Evolutionary conservation across 345 rosid genomes (phyloP).

Genomic region (Salix udensis): DNA sequence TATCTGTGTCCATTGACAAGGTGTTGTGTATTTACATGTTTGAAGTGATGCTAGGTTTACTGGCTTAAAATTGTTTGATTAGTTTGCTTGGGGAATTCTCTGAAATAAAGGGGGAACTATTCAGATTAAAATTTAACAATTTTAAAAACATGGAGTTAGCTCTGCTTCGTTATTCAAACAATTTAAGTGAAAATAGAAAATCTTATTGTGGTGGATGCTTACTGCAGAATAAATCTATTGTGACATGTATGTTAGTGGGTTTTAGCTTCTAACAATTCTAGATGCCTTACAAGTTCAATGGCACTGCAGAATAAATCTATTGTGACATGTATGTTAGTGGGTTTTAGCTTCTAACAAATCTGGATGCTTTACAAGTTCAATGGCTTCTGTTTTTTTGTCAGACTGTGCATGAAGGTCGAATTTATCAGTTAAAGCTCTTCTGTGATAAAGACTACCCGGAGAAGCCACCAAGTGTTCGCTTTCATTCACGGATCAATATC

Average conservation of each 20-base stretch:
- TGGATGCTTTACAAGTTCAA: not conserved
- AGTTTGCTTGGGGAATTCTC: not conserved
- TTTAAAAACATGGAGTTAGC: not conserved
- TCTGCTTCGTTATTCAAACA: not conserved
- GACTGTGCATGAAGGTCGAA: conserved; percentile 97
- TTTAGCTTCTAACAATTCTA: not conserved
- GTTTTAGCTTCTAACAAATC: not conserved
- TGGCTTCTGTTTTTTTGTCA: conserved; percentile 19
- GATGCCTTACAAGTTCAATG: not conserved
- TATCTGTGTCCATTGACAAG: not conserved
- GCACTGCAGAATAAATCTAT: not conserved
- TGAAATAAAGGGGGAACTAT: not conserved
- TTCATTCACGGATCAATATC: conserved; percentile 90
- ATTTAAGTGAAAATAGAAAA: not conserved
- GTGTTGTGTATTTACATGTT: not conserved
- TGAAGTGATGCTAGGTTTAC: not conserved
- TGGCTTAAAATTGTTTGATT: not conserved
- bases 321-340: not conserved
- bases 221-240: not conserved
- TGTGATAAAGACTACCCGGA: conserved; percentile 97
- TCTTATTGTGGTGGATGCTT: not conserved
- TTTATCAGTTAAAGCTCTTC: conserved; percentile 95
- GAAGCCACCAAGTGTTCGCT: conserved; percentile 92
- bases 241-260: not conserved
- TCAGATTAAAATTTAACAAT: not conserved